A percentile compares a stretch with the other conserved stretches of the same genome.
Conservation (phyloP, 2,329 filamentous ascomycete species). For the Colletotrichum musicola region DNA sequence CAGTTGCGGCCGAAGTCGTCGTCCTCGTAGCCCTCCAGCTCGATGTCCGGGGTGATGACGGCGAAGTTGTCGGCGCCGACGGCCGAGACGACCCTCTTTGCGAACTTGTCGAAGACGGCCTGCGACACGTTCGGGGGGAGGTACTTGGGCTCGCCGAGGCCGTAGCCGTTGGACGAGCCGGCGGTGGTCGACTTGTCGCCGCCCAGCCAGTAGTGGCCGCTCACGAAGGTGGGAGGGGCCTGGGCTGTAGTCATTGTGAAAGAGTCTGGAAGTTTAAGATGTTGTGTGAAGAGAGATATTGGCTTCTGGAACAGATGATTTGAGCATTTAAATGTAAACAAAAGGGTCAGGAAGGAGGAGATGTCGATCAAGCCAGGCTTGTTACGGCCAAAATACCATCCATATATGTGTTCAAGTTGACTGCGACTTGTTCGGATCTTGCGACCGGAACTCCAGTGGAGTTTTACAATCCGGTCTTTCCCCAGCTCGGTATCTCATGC, state of each 20-base stretch:
- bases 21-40: slow-evolving; percentile 27
- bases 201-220: slow-evolving; percentile 26
- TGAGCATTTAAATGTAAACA: no score
- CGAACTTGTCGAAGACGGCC: background rate
- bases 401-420: background rate
- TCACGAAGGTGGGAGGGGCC: background rate
- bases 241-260: slow-evolving; percentile 14
- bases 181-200: background rate
- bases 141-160: slow-evolving; percentile 1
- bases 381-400: no score
- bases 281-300: background rate
- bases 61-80: slow-evolving; percentile 10
- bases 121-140: slow-evolving; percentile 6
- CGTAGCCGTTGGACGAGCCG: background rate
- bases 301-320: no score
- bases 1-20: slow-evolving; percentile 31
- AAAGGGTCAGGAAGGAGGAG: no score
- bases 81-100: background rate
- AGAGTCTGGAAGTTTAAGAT: background rate
- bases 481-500: background rate
- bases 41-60: slow-evolving; percentile 13
- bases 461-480: background rate
- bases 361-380: no score
- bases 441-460: background rate
- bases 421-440: background rate